A percentile compares a stretch with the other conserved stretches of the same genome.
These are phyloP conservation scores for Dunaliella sp. DNA, from an alignment of 139 green algal species.

Conservation along the genomic window DNA sequence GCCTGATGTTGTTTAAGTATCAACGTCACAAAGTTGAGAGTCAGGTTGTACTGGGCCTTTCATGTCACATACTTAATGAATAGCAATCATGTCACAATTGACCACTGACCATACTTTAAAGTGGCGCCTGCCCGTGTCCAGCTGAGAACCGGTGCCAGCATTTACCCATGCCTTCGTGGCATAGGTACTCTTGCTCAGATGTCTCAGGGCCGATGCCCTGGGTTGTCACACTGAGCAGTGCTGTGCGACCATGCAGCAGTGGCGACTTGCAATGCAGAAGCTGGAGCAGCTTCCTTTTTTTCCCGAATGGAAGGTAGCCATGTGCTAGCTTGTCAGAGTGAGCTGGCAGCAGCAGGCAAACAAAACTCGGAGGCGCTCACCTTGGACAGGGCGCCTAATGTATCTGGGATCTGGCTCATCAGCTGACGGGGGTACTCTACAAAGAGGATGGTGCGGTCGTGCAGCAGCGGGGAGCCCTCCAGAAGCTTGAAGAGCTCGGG, in stretches of 20 bases:
- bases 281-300: not conserved
- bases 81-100: too few relatives aligned
- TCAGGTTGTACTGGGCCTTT: too few relatives aligned
- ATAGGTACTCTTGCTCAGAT: too few relatives aligned
- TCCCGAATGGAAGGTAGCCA: not conserved
- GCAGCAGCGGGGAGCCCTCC: slow-evolving; percentile 65
- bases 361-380: not conserved
- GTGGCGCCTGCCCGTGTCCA: too few relatives aligned
- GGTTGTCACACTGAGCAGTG: not conserved
- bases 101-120: too few relatives aligned
- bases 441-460: slow-evolving; percentile 63
- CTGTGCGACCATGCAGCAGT: not conserved
- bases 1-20: too few relatives aligned
- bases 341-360: not conserved
- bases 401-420: slow-evolving; percentile 29
- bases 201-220: not conserved
- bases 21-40: too few relatives aligned
- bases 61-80: too few relatives aligned
- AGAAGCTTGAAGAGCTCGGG: slow-evolving; percentile 79
- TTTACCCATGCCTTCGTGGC: too few relatives aligned
- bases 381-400: slow-evolving; percentile 6
- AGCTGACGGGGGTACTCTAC: slow-evolving; percentile 85
- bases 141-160: too few relatives aligned
- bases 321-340: not conserved
- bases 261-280: too few relatives aligned